phyloP scores from a whole-genome alignment of 169 alveolate genomes.

The Plasmodium gallinaceum region DNA sequence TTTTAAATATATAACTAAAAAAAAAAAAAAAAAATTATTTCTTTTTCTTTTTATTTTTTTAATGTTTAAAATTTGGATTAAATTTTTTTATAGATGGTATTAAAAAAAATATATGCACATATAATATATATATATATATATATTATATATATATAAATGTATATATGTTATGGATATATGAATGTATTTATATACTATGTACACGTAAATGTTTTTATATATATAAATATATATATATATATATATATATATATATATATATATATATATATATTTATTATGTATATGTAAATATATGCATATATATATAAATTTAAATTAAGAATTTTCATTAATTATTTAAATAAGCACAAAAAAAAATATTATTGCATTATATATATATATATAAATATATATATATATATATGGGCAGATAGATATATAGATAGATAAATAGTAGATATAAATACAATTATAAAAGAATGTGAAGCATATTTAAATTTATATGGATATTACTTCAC shows the following conservation, averaged over 20 bases:
- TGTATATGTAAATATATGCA: slow-evolving; percentile 9
- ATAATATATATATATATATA: neutral
- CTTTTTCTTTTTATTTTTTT: slow-evolving; percentile 1
- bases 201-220: slow-evolving; percentile 8
- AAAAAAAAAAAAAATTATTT: slow-evolving; percentile 14
- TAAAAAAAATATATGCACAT: too few relatives aligned
- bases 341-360: slow-evolving; percentile 60
- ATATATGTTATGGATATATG: neutral
- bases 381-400: slow-evolving; percentile 29
- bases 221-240: slow-evolving; percentile 10
- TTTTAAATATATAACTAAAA: slow-evolving; percentile 23
- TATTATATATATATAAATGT: slow-evolving; percentile 1
- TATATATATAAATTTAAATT: slow-evolving; percentile 9
- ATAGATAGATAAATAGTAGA: neutral
- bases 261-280: neutral
- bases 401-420: neutral
- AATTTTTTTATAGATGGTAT: too few relatives aligned
- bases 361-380: slow-evolving; percentile 4
- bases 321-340: slow-evolving; percentile 43
- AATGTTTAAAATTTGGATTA: too few relatives aligned
- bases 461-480: slow-evolving; percentile 6
- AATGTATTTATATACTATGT: slow-evolving; percentile 12
- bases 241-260: slow-evolving; percentile 3
- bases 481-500: too few relatives aligned
- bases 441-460: neutral